Evolutionary conservation across 208 protist genomes (phyloP).

Genomic region (Leishmania arabica): DNA sequence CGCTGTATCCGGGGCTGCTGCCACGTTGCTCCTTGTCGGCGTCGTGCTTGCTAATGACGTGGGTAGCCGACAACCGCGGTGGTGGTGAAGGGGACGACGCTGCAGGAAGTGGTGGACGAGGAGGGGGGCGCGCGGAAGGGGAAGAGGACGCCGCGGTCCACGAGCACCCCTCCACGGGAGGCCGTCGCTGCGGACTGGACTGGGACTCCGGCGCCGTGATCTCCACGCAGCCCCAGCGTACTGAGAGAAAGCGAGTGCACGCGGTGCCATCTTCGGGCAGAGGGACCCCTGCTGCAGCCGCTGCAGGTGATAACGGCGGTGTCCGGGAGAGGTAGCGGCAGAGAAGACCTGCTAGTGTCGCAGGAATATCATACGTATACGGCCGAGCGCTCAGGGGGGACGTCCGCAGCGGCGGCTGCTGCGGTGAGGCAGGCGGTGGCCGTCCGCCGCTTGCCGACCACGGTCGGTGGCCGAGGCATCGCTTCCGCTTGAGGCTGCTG

Average conservation of each 20-base stretch:
- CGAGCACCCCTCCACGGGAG: not conserved
- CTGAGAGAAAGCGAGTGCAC: slow-evolving; percentile 9
- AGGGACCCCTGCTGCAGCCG: not conserved
- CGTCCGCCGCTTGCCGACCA: not conserved
- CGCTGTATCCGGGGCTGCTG: not conserved
- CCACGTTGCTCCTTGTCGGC: not conserved
- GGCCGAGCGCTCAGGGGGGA: not conserved
- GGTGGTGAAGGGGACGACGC: not conserved
- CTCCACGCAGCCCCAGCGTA: slow-evolving; percentile 3
- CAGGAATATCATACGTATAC: not conserved
- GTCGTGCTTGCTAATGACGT: not conserved
- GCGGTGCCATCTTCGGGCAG: not conserved
- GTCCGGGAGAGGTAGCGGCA: slow-evolving; percentile 9
- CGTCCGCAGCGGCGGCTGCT: not conserved
- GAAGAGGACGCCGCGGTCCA: not conserved
- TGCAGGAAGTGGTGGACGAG: not conserved
- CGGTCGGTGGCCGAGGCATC: not conserved
- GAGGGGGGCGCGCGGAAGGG: not conserved
- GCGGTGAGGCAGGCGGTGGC: slow-evolving; percentile 1
- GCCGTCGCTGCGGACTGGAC: not conserved
- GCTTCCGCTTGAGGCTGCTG: not conserved
- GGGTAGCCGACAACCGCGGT: not conserved
- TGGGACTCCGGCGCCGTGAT: not conserved
- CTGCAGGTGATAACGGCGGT: not conserved
- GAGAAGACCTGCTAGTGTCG: slow-evolving; percentile 11